These are phyloP conservation scores for Calocera viscosa DNA, from an alignment of 768 basidiomycete genomes.

Conservation along the genomic window DNA sequence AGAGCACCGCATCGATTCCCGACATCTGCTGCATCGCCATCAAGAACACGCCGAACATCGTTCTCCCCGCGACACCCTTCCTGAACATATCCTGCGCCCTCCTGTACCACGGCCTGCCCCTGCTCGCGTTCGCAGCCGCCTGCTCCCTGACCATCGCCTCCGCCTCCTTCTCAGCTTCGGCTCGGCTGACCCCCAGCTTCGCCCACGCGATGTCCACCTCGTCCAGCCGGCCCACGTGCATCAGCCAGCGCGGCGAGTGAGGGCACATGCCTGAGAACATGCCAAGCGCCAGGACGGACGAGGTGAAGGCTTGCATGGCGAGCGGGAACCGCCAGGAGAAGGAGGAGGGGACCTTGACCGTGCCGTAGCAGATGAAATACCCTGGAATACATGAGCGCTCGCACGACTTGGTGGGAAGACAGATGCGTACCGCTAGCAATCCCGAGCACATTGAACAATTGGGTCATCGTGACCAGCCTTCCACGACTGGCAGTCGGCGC, in stretches of 20 bases:
- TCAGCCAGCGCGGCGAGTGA: conserved; percentile 35
- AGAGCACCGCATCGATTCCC: conserved; percentile 30
- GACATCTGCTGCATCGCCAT: conserved; percentile 34
- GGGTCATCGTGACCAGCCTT: conserved; percentile 31
- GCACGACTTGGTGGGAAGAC: conserved; percentile 18
- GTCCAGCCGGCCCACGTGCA: conserved; percentile 26
- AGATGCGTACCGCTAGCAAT: conserved; percentile 27
- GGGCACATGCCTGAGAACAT: conserved; percentile 25
- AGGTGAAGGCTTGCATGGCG: conserved; percentile 26
- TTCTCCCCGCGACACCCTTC: conserved; percentile 27
- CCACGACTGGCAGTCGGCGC: conserved; percentile 35
- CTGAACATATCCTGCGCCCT: conserved; percentile 19
- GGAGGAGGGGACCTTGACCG: conserved; percentile 24
- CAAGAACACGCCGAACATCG: conserved; percentile 33
- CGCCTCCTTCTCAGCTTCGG: conserved; percentile 25
- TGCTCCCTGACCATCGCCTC: conserved; percentile 16
- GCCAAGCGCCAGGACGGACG: conserved; percentile 25
- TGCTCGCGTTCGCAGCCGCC: neutral
- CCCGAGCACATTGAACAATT: conserved; percentile 36
- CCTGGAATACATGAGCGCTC: conserved; percentile 17
- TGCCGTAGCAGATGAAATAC: conserved; percentile 33
- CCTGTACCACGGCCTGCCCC: conserved; percentile 17
- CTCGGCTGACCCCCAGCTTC: conserved; percentile 19
- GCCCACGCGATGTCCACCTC: conserved; percentile 27
- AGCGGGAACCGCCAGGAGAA: conserved; percentile 33